A percentile compares a stretch with the other conserved stretches of the same genome.
Evolutionary conservation across 2,329 filamentous ascomycete species (phyloP).

Genomic region (Exophiala spinifera): DNA sequence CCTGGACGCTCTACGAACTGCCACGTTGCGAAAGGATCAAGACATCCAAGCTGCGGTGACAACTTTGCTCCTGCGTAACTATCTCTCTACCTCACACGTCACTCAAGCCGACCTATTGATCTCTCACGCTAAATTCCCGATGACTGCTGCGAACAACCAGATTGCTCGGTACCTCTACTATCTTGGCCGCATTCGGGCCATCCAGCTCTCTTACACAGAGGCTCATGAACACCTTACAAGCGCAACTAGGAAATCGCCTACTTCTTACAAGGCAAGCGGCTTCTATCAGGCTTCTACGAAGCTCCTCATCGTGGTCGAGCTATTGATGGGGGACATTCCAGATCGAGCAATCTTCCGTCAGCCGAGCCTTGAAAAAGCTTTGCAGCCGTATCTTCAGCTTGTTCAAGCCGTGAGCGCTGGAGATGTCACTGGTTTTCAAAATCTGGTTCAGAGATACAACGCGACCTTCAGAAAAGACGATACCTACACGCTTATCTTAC

Average conservation of each 20-base stretch:
- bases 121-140: conserved; percentile 91
- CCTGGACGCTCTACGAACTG: conserved; percentile 83
- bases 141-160: conserved; percentile 94
- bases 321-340: conserved; percentile 97
- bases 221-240: conserved; percentile 91
- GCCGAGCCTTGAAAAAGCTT: conserved; percentile 76
- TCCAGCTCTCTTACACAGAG: conserved; percentile 94
- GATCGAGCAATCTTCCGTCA: conserved; percentile 93
- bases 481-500: conserved; percentile 92
- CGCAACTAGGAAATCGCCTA: conserved; percentile 91
- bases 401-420: conserved; percentile 96
- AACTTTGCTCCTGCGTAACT: conserved; percentile 90
- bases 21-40: conserved; percentile 93
- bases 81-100: conserved; percentile 93
- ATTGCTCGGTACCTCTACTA: conserved; percentile 97
- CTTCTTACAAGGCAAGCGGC: conserved; percentile 80
- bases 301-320: conserved; percentile 90
- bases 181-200: conserved; percentile 89
- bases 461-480: conserved; percentile 87
- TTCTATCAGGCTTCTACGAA: conserved; percentile 97
- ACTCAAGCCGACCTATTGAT: conserved; percentile 93
- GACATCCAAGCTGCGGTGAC: conserved; percentile 98
- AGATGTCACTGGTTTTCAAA: conserved; percentile 89
- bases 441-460: conserved; percentile 75
- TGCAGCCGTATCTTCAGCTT: conserved; percentile 89